phyloP scores from a whole-genome alignment of 148 eudicot species.

The Suaeda aralocaspica region DNA sequence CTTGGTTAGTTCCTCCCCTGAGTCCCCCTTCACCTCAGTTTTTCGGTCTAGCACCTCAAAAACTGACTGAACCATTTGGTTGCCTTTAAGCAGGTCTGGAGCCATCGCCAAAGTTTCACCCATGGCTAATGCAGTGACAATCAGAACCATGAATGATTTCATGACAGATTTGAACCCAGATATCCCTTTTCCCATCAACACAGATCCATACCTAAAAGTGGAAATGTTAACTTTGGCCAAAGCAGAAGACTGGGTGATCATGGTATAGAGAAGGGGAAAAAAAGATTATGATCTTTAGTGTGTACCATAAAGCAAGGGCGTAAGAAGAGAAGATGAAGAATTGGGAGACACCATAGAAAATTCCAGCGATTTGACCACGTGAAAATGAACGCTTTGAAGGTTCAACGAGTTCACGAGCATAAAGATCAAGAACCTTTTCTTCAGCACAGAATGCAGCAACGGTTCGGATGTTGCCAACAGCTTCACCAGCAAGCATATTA shows the following conservation, averaged over 20 bases:
- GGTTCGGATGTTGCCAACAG: constrained; percentile 86
- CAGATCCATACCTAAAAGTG: constrained; percentile 76
- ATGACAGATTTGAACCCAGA: constrained; percentile 83
- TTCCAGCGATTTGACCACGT: constrained; percentile 93
- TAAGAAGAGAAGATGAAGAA: constrained; percentile 97
- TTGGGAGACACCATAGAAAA: constrained; percentile 82
- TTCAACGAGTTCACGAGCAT: constrained; percentile 70
- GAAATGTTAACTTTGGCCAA: not conserved
- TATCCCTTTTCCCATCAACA: constrained; percentile 72
- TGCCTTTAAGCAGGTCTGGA: constrained; percentile 88
- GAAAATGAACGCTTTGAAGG: constrained; percentile 77
- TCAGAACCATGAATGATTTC: constrained; percentile 92
- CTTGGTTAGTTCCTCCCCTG: constrained; percentile 64
- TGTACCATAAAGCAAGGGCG: constrained; percentile 91
- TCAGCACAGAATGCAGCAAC: constrained; percentile 94
- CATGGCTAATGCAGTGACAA: constrained; percentile 94
- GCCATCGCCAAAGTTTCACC: constrained; percentile 95
- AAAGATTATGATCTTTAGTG: not conserved
- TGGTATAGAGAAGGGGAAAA: not conserved
- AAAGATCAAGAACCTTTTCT: constrained; percentile 71
- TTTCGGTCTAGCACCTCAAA: constrained; percentile 81
- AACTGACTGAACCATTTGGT: constrained; percentile 89
- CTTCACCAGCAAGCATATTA: constrained; percentile 98
- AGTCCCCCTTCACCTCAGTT: constrained; percentile 53
- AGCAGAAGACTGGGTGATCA: not conserved